A percentile compares a stretch with the other conserved stretches of the same genome.
These are phyloP conservation scores for Nemophila menziesii DNA, from an alignment of 257 asterid species.

Conservation along the genomic window DNA sequence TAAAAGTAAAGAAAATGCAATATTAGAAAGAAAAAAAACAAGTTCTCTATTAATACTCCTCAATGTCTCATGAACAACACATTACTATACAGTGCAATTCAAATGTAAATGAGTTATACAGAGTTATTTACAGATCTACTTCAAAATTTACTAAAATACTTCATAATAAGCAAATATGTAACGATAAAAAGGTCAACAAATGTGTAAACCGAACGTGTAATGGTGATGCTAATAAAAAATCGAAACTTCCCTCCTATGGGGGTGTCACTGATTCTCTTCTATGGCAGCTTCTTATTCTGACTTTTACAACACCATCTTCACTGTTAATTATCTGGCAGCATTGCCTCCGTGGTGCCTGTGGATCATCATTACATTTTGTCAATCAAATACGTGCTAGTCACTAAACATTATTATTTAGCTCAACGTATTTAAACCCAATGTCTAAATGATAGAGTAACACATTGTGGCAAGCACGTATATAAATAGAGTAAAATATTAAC, in stretches of 20 bases:
- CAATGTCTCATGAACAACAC: too few relatives aligned
- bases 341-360: slow-evolving; percentile 61
- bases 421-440: background rate
- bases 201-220: background rate
- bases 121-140: too few relatives aligned
- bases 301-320: slow-evolving; percentile 22
- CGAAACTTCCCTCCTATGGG: slow-evolving; percentile 8
- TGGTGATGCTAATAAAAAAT: background rate
- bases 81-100: too few relatives aligned
- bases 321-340: slow-evolving; percentile 44
- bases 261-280: slow-evolving; percentile 49
- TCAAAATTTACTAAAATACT: too few relatives aligned
- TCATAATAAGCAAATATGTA: too few relatives aligned
- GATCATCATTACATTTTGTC: background rate
- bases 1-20: too few relatives aligned
- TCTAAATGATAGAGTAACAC: background rate
- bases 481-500: too few relatives aligned
- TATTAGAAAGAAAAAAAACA: too few relatives aligned
- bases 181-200: too few relatives aligned
- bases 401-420: background rate
- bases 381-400: slow-evolving; percentile 6
- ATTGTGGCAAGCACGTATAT: background rate
- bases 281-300: slow-evolving; percentile 42
- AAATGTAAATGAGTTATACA: too few relatives aligned
- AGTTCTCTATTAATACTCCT: too few relatives aligned